Conservation (phyloP, 371 early-diverging fungal species). For the Mycotypha africana region DNA sequence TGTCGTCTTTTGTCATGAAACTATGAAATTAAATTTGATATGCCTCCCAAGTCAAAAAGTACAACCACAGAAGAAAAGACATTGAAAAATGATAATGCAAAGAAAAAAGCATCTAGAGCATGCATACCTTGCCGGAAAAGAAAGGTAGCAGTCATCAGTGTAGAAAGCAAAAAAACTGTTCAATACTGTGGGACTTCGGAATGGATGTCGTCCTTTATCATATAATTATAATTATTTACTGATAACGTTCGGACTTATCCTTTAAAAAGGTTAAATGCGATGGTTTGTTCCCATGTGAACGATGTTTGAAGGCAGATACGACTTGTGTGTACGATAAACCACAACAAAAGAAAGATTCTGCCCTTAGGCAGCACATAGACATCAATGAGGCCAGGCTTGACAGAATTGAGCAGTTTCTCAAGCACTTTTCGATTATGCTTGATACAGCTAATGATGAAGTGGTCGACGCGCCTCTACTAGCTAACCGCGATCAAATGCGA, state of each 20-base stretch:
- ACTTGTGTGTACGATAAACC: constrained; percentile 18
- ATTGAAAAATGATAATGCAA: constrained; percentile 5
- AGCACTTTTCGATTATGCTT: constrained; percentile 10
- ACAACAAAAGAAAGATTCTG: constrained; percentile 7
- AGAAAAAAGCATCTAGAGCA: constrained; percentile 21
- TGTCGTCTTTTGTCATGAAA: no score
- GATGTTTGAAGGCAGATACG: constrained; percentile 9
- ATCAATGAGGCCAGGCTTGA: constrained; percentile 14
- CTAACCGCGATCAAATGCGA: no score
- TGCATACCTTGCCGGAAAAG: constrained; percentile 21
- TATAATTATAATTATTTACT: no score
- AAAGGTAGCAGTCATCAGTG: constrained; percentile 22
- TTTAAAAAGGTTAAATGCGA: constrained; percentile 16
- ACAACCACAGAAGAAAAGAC: no score
- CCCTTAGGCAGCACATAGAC: constrained; percentile 4
- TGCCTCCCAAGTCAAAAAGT: no score
- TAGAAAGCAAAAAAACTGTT: no score
- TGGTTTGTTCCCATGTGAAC: constrained; percentile 17
- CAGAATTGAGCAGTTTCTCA: constrained; percentile 4
- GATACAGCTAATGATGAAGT: neutral
- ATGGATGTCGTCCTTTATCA: no score
- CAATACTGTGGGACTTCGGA: no score
- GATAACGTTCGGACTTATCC: neutral
- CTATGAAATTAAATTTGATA: no score
- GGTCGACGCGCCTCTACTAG: no score